Base-by-base conservation (phyloP, 2,329 filamentous ascomycete species). In the Beauveria rudraprayagi region DNA sequence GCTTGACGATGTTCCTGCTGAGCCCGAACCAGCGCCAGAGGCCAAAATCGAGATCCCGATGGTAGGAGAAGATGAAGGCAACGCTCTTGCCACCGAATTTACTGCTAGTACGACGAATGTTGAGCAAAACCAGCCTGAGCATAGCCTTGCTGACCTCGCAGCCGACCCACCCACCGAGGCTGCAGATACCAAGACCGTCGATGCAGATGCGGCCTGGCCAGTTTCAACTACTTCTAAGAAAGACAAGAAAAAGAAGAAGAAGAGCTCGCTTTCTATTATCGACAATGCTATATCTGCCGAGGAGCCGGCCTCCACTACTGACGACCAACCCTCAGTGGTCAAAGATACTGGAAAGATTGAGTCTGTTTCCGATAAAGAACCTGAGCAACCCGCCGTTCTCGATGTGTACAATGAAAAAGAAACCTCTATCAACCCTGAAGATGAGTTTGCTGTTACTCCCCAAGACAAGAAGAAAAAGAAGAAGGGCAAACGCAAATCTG, bases 191-290 rank as follows among this genome's bases (percentile, higher is more conserved):
- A 24, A 3, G 5, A 3, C 48, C 8, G 52, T 28, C 44, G 61
- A 61, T 11, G 16, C 62, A 22, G 62, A 64, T 41, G 60, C 61
- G 43, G 14, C 46, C 40, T 60, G 16, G 56, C 48, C 54, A 28
- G 37, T 46, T 10, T 58, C 40, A 8, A 14, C 43, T n/a, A 51
- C n/a, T 28, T 63, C 65, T 28, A 68, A 67, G 61, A 71, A 69
- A 47, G 66, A 65, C 59, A 68, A 70, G 54, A 69, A 70, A 55
- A 68, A 69, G 60, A 68, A 66, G 63, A 68, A 68, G 62, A 70
- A 66, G 24, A 40, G 9, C 16, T 9, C 34, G 57, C 64, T 60
- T 48, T 34, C 37, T 16, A 34, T 44, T 10, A 22, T 63, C 5
- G 62, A 65, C 24, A 63, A 64, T 17, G 19, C 56, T 56, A 8